phyloP scores from a whole-genome alignment of 1,284 basidiomycete genomes.

The Agroathelia rolfsii region DNA sequence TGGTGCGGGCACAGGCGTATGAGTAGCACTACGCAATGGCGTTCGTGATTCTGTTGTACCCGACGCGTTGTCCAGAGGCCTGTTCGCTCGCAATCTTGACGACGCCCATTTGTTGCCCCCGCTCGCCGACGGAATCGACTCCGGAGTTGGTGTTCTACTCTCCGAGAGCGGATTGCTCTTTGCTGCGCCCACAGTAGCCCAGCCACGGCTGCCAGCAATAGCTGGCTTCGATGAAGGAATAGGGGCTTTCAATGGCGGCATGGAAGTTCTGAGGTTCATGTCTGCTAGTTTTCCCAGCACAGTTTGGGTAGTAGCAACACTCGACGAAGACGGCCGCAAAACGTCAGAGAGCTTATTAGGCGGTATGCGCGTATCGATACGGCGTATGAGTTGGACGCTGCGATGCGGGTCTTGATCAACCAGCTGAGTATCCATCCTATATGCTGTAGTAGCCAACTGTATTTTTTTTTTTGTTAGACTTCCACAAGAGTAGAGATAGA shows the following conservation, averaged over 20 bases:
- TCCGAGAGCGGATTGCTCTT: constrained; percentile 12
- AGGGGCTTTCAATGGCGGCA: constrained; percentile 12
- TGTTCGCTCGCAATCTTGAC: constrained; percentile 11
- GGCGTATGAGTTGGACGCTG: constrained; percentile 71
- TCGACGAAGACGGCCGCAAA: constrained; percentile 18
- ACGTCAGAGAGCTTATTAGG: constrained; percentile 52
- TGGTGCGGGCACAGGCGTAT: constrained; percentile 3
- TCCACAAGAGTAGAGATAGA: constrained; percentile 1
- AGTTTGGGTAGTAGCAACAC: constrained; percentile 20
- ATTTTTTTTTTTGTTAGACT: constrained; percentile 1
- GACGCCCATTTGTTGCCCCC: too few relatives aligned
- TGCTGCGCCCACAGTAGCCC: constrained; percentile 8
- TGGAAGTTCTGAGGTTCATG: constrained; percentile 25
- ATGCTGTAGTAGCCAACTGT: constrained; percentile 63
- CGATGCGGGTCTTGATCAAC: constrained; percentile 79
- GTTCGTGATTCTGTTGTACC: constrained; percentile 10
- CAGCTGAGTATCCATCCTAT: constrained; percentile 75
- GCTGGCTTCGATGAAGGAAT: constrained; percentile 5
- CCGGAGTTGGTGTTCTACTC: constrained; percentile 14
- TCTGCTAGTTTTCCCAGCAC: constrained; percentile 50
- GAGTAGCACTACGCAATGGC: background rate
- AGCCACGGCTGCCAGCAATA: background rate
- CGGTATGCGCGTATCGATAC: constrained; percentile 74
- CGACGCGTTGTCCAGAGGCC: constrained; percentile 14
- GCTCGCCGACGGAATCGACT: too few relatives aligned